These are phyloP conservation scores for Pseudocercospora cruenta DNA, from an alignment of 2,329 filamentous ascomycete genomes.

Conservation along the genomic window DNA sequence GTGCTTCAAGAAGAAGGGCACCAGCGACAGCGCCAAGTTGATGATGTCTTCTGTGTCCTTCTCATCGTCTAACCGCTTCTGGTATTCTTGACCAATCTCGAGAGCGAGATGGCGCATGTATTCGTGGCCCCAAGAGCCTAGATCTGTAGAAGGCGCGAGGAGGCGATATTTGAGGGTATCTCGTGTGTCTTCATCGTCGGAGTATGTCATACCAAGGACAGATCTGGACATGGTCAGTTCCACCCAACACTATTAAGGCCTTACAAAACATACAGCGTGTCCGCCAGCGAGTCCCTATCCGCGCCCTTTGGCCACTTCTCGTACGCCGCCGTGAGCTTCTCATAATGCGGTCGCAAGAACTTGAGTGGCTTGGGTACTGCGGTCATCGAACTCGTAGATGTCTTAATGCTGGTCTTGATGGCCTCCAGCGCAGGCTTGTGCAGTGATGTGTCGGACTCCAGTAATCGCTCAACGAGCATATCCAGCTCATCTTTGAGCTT, in stretches of 20 bases:
- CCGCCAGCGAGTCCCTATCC: constrained; percentile 86
- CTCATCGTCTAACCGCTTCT: constrained; percentile 82
- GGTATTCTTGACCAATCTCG: constrained; percentile 94
- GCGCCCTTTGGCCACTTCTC: constrained; percentile 83
- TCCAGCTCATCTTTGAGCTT: constrained; percentile 97
- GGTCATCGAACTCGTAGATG: constrained; percentile 98
- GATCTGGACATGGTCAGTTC: constrained; percentile 51
- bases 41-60: constrained; percentile 82
- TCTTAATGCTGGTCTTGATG: constrained; percentile 99
- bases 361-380: constrained; percentile 98
- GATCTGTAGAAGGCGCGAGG: constrained; percentile 85
- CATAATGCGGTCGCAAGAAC: constrained; percentile 95
- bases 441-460: constrained; percentile 81
- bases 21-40: constrained; percentile 79
- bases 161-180: constrained; percentile 96
- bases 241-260: background rate
- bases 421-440: constrained; percentile 92
- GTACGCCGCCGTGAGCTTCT: constrained; percentile 82
- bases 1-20: constrained; percentile 94
- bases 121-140: constrained; percentile 97
- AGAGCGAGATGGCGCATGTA: constrained; percentile 94
- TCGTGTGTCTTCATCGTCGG: constrained; percentile 84
- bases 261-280: constrained; percentile 64
- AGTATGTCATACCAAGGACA: constrained; percentile 98
- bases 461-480: constrained; percentile 94